phyloP scores from a whole-genome alignment of 176 grass and related monocot genomes.

The Ensete glaucum region DNA sequence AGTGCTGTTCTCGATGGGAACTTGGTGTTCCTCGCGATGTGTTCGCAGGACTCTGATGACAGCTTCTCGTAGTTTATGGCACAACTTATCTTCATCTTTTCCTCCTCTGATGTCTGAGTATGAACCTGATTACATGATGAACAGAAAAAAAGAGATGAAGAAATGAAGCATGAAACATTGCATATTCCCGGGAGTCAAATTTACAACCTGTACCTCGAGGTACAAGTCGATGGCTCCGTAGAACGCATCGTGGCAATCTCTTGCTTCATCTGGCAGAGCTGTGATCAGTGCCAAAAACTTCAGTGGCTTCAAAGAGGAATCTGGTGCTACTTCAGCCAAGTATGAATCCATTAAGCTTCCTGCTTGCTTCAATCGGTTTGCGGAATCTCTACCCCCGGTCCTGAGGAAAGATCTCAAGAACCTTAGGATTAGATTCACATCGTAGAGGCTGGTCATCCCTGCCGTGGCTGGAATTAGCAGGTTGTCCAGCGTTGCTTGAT shows the following conservation, averaged over 20 bases:
- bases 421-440: slow-evolving; percentile 55
- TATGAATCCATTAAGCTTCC: slow-evolving; percentile 65
- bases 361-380: slow-evolving; percentile 49
- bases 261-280: slow-evolving; percentile 45
- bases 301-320: slow-evolving; percentile 51
- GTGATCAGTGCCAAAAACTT: slow-evolving; percentile 61
- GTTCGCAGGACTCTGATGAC: slow-evolving; percentile 75
- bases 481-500: slow-evolving; percentile 80
- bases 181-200: not conserved
- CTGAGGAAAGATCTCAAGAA: slow-evolving; percentile 60
- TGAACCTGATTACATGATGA: slow-evolving; percentile 40
- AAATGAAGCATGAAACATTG: not conserved
- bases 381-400: slow-evolving; percentile 6
- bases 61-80: slow-evolving; percentile 91
- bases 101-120: slow-evolving; percentile 48
- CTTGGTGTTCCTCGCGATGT: slow-evolving; percentile 48
- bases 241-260: slow-evolving; percentile 77
- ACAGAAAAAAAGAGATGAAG: not conserved
- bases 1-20: slow-evolving; percentile 82
- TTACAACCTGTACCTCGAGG: slow-evolving; percentile 44
- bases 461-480: slow-evolving; percentile 52
- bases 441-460: slow-evolving; percentile 45
- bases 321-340: slow-evolving; percentile 79
- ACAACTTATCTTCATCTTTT: slow-evolving; percentile 83
- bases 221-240: slow-evolving; percentile 88